Evolutionary conservation across 2,329 filamentous ascomycete genomes (phyloP).

Genomic region (Ascochyta viciae-villosae): DNA sequence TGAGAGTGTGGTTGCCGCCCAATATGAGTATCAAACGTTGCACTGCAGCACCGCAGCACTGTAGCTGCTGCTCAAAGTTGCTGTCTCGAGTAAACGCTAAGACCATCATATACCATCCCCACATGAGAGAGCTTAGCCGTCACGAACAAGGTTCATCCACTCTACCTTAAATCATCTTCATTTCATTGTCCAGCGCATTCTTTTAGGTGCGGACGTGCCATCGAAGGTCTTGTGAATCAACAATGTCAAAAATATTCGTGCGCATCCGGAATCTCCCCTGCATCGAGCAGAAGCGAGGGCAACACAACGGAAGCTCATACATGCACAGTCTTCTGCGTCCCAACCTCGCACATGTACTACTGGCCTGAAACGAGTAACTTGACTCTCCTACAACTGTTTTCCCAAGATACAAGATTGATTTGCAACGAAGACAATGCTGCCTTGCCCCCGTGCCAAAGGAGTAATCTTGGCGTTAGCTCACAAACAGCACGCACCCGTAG

Average conservation of each 20-base stretch:
- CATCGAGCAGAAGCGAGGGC: constrained; percentile 17
- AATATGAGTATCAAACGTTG: not conserved
- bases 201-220: not conserved
- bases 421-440: not conserved
- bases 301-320: constrained; percentile 6
- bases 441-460: constrained; percentile 15
- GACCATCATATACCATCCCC: not conserved
- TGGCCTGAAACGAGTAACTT: constrained; percentile 5
- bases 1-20: not conserved
- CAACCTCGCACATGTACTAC: constrained; percentile 10
- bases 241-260: not conserved
- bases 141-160: constrained; percentile 14
- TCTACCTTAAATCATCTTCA: constrained; percentile 20
- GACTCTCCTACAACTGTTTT: not conserved
- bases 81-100: not conserved
- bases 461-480: constrained; percentile 24
- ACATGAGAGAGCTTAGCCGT: constrained; percentile 5
- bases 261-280: constrained; percentile 6
- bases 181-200: constrained; percentile 1
- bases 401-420: not conserved
- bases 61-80: not conserved
- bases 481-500: not conserved
- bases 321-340: constrained; percentile 4
- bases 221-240: not conserved
- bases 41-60: not conserved